phyloP scores from a whole-genome alignment of 1,284 basidiomycete genomes.

The Stereum hirsutum region DNA sequence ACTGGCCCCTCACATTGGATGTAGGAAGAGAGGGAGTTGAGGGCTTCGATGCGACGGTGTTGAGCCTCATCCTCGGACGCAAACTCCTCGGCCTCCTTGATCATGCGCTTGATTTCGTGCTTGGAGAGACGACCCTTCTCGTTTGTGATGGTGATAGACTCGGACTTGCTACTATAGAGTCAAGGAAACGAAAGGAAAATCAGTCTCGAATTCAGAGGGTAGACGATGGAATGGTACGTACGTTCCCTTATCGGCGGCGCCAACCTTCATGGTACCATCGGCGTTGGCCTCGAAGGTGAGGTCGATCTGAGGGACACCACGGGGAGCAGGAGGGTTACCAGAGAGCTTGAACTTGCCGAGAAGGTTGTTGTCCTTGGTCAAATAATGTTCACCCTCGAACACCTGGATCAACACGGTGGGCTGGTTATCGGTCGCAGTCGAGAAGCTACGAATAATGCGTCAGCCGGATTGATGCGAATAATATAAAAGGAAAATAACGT shows the following conservation, averaged over 20 bases:
- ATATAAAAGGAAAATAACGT: constrained; percentile 14
- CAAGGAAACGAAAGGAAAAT: too few species aligned
- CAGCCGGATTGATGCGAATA: constrained; percentile 1
- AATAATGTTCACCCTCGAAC: constrained; percentile 89
- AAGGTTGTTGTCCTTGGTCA: constrained; percentile 97
- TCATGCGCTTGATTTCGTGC: constrained; percentile 91
- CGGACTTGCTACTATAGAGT: constrained; percentile 73
- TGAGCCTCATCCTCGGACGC: constrained; percentile 80
- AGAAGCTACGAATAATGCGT: constrained; percentile 56
- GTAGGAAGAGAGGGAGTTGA: constrained; percentile 72
- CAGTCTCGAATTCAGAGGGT: background rate
- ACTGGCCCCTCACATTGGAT: constrained; percentile 78
- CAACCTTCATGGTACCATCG: constrained; percentile 88
- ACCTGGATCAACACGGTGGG: constrained; percentile 88
- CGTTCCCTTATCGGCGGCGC: constrained; percentile 88
- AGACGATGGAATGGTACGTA: constrained; percentile 37
- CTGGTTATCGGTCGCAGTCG: constrained; percentile 93
- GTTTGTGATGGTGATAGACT: constrained; percentile 85
- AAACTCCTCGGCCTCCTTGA: constrained; percentile 87
- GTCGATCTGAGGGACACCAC: constrained; percentile 93
- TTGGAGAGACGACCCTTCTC: constrained; percentile 78
- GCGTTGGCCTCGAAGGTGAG: constrained; percentile 93
- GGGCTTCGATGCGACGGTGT: constrained; percentile 85
- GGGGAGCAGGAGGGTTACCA: constrained; percentile 88
- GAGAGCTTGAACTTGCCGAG: constrained; percentile 96